These are phyloP conservation scores for Gastrolobium villosum DNA, from an alignment of 306 rosid species.

Conservation along the genomic window DNA sequence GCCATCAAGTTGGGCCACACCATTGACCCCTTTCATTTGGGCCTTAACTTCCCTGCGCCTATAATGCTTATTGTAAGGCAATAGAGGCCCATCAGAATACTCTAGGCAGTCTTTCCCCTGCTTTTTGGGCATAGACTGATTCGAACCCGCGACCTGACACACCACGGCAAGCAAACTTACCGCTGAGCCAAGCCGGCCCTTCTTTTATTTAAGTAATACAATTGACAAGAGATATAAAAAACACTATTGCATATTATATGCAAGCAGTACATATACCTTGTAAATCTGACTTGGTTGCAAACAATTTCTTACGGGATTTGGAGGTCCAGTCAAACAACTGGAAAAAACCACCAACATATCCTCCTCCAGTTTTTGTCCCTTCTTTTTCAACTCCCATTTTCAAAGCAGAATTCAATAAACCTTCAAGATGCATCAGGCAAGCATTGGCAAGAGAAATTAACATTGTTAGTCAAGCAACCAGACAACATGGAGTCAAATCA, in stretches of 20 bases:
- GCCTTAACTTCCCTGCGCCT: no score
- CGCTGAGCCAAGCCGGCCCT: no score
- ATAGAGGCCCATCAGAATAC: no score
- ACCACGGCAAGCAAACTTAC: no score
- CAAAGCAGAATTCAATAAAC: slow-evolving; percentile 48
- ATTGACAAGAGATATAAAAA: slow-evolving; percentile 6
- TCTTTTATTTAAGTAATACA: slow-evolving; percentile 9
- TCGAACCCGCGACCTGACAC: no score
- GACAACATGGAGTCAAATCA: not conserved
- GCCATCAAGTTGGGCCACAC: no score
- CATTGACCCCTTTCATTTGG: no score
- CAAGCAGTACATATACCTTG: slow-evolving; percentile 60
- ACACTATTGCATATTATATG: not conserved
- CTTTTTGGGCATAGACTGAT: no score
- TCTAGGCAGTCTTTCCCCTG: no score
- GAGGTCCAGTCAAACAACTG: slow-evolving; percentile 94
- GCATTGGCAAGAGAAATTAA: slow-evolving; percentile 35
- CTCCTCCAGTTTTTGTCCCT: slow-evolving; percentile 69
- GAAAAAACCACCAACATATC: slow-evolving; percentile 83
- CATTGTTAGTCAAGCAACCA: slow-evolving; percentile 33
- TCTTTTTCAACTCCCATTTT: slow-evolving; percentile 89
- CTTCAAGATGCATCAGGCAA: slow-evolving; percentile 48
- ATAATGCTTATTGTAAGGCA: no score
- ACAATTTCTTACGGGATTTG: slow-evolving; percentile 87
- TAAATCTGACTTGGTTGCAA: slow-evolving; percentile 69